Conservation (phyloP, 805 yeast genomes). For the Candida sakaeoensis region DNA sequence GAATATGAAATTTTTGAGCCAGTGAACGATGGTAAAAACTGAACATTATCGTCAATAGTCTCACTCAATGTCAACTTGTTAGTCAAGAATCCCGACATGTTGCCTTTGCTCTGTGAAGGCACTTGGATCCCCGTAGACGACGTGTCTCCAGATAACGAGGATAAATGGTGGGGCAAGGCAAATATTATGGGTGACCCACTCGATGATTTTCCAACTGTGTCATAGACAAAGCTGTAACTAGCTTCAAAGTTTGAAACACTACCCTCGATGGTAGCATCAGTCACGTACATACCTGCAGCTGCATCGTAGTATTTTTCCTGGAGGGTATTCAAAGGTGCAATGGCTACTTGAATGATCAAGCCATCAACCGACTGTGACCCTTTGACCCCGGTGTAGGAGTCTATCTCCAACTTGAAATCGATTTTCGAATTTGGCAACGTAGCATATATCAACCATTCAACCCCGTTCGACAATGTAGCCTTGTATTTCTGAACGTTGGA, state of each 20-base stretch:
- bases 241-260: slow-evolving; percentile 45
- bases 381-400: slow-evolving; percentile 36
- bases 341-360: slow-evolving; percentile 37
- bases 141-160: slow-evolving; percentile 28
- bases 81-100: slow-evolving; percentile 45
- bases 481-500: slow-evolving; percentile 50
- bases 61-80: slow-evolving; percentile 35
- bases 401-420: slow-evolving; percentile 24
- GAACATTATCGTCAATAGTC: slow-evolving; percentile 34
- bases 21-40: slow-evolving; percentile 40
- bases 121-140: slow-evolving; percentile 40
- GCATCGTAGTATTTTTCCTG: slow-evolving; percentile 49
- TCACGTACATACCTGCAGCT: slow-evolving; percentile 68
- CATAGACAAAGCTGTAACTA: slow-evolving; percentile 45
- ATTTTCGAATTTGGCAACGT: slow-evolving; percentile 36
- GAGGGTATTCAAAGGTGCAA: slow-evolving; percentile 22
- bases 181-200: slow-evolving; percentile 45
- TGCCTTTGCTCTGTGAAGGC: slow-evolving; percentile 50
- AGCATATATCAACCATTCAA: slow-evolving; percentile 67
- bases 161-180: slow-evolving; percentile 53
- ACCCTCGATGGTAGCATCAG: slow-evolving; percentile 47
- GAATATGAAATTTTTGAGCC: slow-evolving; percentile 32
- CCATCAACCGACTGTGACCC: slow-evolving; percentile 46
- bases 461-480: slow-evolving; percentile 50
- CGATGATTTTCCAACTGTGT: slow-evolving; percentile 47